Percentiles rank a stretch among this genome's conserved stretches.
Evolutionary conservation across 176 grass and related monocot species (phyloP).

Genomic region (Panicum miliaceum): DNA sequence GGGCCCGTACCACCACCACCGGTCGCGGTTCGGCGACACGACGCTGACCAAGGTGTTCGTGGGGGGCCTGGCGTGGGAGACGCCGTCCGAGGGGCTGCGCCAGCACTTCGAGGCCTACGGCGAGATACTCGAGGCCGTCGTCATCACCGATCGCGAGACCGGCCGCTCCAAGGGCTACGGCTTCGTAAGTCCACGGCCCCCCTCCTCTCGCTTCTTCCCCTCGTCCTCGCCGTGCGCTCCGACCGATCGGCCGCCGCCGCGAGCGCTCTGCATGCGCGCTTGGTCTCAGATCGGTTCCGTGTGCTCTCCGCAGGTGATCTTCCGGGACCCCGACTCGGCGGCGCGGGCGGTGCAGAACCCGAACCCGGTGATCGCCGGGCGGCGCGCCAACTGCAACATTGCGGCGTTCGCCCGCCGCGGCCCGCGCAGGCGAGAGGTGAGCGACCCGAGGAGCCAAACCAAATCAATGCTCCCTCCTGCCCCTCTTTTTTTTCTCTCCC

Average conservation of each 20-base stretch:
- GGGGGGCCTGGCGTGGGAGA: slow-evolving; percentile 95
- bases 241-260: background rate
- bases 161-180: slow-evolving; percentile 96
- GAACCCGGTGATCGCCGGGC: slow-evolving; percentile 86
- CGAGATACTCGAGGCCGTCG: slow-evolving; percentile 94
- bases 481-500: background rate
- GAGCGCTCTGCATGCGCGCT: background rate
- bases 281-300: background rate
- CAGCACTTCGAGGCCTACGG: slow-evolving; percentile 80
- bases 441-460: slow-evolving; percentile 35
- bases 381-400: slow-evolving; percentile 99
- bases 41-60: slow-evolving; percentile 97
- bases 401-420: slow-evolving; percentile 73
- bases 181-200: slow-evolving; percentile 56
- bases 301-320: slow-evolving; percentile 70
- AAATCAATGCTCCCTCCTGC: slow-evolving; percentile 38
- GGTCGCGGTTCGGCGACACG: slow-evolving; percentile 91
- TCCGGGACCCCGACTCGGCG: slow-evolving; percentile 75
- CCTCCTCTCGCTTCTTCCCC: background rate
- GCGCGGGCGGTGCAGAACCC: slow-evolving; percentile 72
- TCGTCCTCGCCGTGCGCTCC: no score
- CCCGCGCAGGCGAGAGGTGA: slow-evolving; percentile 59
- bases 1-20: slow-evolving; percentile 36
- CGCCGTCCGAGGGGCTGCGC: slow-evolving; percentile 69
- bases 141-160: slow-evolving; percentile 83